Base-by-base conservation (phyloP, 495 filamentous ascomycete species). In the Aspergillus panamensis region DNA sequence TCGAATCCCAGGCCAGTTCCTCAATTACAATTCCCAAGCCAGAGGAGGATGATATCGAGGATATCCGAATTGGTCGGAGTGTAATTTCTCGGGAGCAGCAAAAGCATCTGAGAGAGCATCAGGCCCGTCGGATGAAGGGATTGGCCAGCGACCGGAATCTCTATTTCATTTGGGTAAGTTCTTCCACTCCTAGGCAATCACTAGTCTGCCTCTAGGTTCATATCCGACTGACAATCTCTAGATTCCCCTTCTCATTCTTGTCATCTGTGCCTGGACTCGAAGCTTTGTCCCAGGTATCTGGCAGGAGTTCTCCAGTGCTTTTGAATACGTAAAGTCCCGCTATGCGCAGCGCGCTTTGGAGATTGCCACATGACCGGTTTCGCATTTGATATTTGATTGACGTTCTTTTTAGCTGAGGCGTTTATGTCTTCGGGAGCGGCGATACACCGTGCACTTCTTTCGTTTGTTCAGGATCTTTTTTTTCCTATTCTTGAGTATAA, bases 111-210 rank as follows among this genome's bases (percentile, higher is more conserved):
- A 72, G 85, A 49, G 78, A 84, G 47, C 87, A 86, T 48, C 88
- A 92, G 68, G 86, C 86, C 32, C 78, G 81, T 58, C 88, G 87
- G 63, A 82, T 91, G 68, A 92, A 91, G 79, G 82, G 80, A 58
- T 73, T 91, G 39, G 82, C 81, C 42, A 85, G 81, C 59, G 90
- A 95, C 67, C 80, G 86, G 62, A 91, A 91, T 68, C 77, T 95
- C 42, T 93, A 88, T 73, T 88, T 92, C 68, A 78, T 95, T 66
- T 95, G 90, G 90, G 90, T 92, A 82, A 76, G 78, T 62, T 20
- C 16, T 17, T 25, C 2, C 25, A 25, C 25, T 25, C 25, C 42
- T 5, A 45, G 17, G 19, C 42, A 45, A 6, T 7, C 17, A 19
- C 16, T 10, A 5, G 14, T 20, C 1, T 10, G 16, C 29, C 29